Evolutionary conservation across 2,329 filamentous ascomycete genomes (phyloP).

Genomic region (Aspergillus novofumigatus): DNA sequence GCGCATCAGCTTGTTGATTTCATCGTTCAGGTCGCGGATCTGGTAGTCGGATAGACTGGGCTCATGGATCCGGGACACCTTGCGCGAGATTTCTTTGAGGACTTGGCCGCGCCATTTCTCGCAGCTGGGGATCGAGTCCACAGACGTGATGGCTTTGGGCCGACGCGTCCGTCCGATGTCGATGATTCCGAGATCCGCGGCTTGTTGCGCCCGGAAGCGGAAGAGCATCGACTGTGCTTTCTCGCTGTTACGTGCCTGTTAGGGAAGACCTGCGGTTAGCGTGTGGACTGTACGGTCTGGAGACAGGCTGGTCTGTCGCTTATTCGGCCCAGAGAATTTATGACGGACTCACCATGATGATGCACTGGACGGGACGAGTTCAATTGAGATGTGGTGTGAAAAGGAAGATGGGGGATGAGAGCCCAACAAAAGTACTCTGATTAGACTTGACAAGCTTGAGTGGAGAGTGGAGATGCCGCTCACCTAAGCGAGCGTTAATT

Average conservation of each 20-base stretch:
- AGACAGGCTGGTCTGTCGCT: neutral
- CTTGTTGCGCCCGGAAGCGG: slow-evolving; percentile 96
- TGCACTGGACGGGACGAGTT: slow-evolving; percentile 14
- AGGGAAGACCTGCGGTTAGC: slow-evolving; percentile 16
- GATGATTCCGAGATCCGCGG: slow-evolving; percentile 91
- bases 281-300: neutral
- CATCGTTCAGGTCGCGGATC: slow-evolving; percentile 95
- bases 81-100: slow-evolving; percentile 93
- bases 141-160: slow-evolving; percentile 83
- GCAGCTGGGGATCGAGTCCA: slow-evolving; percentile 77
- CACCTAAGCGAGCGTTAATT: slow-evolving; percentile 23
- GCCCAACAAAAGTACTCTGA: slow-evolving; percentile 8
- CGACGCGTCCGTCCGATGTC: slow-evolving; percentile 85
- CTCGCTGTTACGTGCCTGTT: slow-evolving; percentile 89
- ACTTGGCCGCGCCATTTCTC: slow-evolving; percentile 99
- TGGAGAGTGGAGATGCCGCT: slow-evolving; percentile 11
- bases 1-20: slow-evolving; percentile 98
- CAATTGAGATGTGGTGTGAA: slow-evolving; percentile 8
- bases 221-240: slow-evolving; percentile 99
- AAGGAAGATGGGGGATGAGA: slow-evolving; percentile 15
- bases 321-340: neutral
- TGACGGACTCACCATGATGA: slow-evolving; percentile 27
- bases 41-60: slow-evolving; percentile 88
- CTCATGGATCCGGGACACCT: slow-evolving; percentile 95
- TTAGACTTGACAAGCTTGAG: slow-evolving; percentile 21